A percentile compares a stretch with the other conserved stretches of the same genome.
Conservation (phyloP, 805 yeast genomes). For the Kluyveromyces wickerhamii region DNA sequence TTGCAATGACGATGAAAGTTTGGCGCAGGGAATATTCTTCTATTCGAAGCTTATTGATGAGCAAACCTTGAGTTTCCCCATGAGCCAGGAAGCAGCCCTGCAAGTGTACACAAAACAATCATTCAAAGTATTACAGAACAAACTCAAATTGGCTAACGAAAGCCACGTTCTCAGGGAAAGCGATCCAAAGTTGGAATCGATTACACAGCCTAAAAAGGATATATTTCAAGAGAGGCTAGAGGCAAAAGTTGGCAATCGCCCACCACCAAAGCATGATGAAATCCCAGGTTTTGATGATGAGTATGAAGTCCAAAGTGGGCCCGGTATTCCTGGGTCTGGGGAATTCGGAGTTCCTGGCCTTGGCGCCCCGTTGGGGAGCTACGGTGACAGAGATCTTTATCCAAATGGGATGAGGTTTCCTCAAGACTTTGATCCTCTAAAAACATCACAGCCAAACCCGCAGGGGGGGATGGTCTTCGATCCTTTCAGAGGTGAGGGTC, state of each 20-base stretch:
- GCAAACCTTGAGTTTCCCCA: slow-evolving; percentile 8
- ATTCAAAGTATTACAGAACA: slow-evolving; percentile 2
- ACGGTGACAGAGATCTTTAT: slow-evolving; percentile 29
- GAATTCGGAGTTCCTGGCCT: slow-evolving; percentile 12
- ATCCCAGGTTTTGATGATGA: slow-evolving; percentile 32
- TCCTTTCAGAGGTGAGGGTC: slow-evolving; percentile 16
- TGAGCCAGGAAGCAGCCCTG: slow-evolving; percentile 6
- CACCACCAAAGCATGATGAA: slow-evolving; percentile 31
- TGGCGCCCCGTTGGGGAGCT: slow-evolving; percentile 11
- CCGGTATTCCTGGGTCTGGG: slow-evolving; percentile 9
- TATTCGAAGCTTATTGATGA: slow-evolving; percentile 10
- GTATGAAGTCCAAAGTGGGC: slow-evolving; percentile 18
- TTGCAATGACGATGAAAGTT: slow-evolving; percentile 9
- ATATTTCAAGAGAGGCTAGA: not conserved
- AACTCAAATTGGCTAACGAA: slow-evolving; percentile 3
- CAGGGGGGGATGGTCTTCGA: slow-evolving; percentile 30
- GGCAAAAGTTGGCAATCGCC: not conserved
- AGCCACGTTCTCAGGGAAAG: not conserved
- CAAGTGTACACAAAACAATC: slow-evolving; percentile 4
- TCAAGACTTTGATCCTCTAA: slow-evolving; percentile 15
- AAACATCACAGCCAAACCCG: slow-evolving; percentile 5
- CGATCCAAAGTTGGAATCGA: not conserved
- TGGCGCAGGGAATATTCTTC: slow-evolving; percentile 14
- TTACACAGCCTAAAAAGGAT: not conserved
- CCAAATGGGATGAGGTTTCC: slow-evolving; percentile 28